These are phyloP conservation scores for Coniosporium tulheliwenetii DNA, from an alignment of 2,329 filamentous ascomycete genomes.

Conservation along the genomic window DNA sequence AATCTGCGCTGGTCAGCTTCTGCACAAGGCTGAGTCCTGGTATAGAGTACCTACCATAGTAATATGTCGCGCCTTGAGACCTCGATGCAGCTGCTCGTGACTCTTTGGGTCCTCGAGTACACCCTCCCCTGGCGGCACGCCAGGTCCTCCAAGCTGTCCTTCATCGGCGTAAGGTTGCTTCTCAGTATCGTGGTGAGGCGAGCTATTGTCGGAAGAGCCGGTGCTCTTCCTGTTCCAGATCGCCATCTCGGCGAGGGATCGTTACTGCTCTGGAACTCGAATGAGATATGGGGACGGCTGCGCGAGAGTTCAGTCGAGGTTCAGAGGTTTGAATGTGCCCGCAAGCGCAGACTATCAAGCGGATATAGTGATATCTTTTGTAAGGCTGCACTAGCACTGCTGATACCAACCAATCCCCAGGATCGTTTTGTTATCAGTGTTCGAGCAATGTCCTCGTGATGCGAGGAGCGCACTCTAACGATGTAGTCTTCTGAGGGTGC, in stretches of 20 bases:
- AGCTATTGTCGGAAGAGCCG: slow-evolving; percentile 1
- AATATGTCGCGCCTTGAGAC: slow-evolving; percentile 38
- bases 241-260: not conserved
- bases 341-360: no score
- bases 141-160: not conserved
- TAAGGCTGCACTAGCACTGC: no score
- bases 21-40: no score
- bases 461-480: no score
- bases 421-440: no score
- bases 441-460: no score
- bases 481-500: no score
- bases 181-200: not conserved
- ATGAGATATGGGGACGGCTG: not conserved
- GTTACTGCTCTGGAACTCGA: not conserved
- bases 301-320: not conserved
- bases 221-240: slow-evolving; percentile 3
- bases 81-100: slow-evolving; percentile 29
- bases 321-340: no score
- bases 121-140: not conserved
- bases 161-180: not conserved
- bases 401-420: no score
- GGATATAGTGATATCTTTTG: no score
- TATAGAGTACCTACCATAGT: slow-evolving; percentile 47
- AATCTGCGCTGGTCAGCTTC: no score
- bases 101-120: not conserved